These are phyloP conservation scores for Suhomyces chickasaworum DNA, from an alignment of 1,139 yeast species.

Conservation along the genomic window DNA sequence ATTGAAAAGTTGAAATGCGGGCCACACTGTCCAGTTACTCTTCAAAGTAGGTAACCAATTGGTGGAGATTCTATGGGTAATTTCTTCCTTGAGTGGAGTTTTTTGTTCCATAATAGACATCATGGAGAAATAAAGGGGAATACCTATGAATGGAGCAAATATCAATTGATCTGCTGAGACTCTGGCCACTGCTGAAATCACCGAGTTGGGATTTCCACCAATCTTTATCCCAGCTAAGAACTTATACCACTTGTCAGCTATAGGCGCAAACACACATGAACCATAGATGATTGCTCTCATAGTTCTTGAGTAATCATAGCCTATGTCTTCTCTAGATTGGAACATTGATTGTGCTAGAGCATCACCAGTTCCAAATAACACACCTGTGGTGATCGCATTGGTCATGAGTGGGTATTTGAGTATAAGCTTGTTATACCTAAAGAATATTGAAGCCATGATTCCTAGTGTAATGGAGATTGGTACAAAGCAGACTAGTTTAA, in stretches of 20 bases:
- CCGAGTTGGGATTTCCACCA: background rate
- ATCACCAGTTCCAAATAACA: slow-evolving; percentile 47
- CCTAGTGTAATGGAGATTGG: too few species aligned
- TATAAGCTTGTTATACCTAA: slow-evolving; percentile 34
- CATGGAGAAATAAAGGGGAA: slow-evolving; percentile 66
- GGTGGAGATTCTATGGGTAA: slow-evolving; percentile 41
- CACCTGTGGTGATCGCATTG: slow-evolving; percentile 43
- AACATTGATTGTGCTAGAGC: slow-evolving; percentile 38
- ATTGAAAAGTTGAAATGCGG: slow-evolving; percentile 72
- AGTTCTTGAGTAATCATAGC: slow-evolving; percentile 35
- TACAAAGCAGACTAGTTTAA: too few species aligned
- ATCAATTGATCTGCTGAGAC: slow-evolving; percentile 71
- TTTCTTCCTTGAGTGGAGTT: slow-evolving; percentile 27
- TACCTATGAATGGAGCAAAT: slow-evolving; percentile 73
- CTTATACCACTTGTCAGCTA: slow-evolving; percentile 47
- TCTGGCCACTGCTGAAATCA: slow-evolving; percentile 24
- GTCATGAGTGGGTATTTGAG: slow-evolving; percentile 36
- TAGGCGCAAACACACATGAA: slow-evolving; percentile 42
- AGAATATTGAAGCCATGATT: slow-evolving; percentile 19
- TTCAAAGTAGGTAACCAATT: slow-evolving; percentile 63
- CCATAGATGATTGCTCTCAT: slow-evolving; percentile 41
- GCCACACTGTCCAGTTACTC: slow-evolving; percentile 89
- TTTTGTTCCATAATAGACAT: slow-evolving; percentile 65
- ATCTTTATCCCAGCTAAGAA: slow-evolving; percentile 25
- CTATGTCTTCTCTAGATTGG: slow-evolving; percentile 15